Base-by-base conservation (phyloP, 805 yeast species). In the Metschnikowia cerradonensis region DNA sequence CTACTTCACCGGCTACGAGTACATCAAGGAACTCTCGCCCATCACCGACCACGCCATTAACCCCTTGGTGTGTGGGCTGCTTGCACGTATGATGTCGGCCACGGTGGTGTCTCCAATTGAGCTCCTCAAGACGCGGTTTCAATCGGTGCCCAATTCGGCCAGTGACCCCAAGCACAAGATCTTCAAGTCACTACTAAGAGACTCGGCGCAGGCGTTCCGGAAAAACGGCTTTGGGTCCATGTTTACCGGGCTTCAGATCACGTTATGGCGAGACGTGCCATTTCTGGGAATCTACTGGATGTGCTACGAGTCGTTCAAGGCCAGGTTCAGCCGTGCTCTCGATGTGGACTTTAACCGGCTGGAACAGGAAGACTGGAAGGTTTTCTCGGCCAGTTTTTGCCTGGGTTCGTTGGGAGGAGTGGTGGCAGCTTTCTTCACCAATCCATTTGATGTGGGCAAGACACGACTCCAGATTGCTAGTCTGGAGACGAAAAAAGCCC, bases 391-490 rank as follows among this genome's bases (percentile, higher is more conserved):
- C 46, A 82, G 90, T 32, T 91, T 92, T 61, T 53, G 87, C 3
- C 80, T 94, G 10, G 99, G 99, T 0, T 86, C 92, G 0, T 55
- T 86, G 0, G 83, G 96, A 3, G 99, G 99, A 0, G 67, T 86
- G 0, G 69, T 88, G 3, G 97, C 97, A 0, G 97, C 98, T 0
- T 59, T 92, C 2, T 71, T 79, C 39, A 94, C 99, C 1, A 90
- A 95, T 51, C 98, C 99, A 1, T 94, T 94, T 61, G 99, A 94
- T 66, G 99, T 94, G 8, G 98, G 97, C 4, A 94, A 94, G 62
- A 94, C 99, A 4, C 76, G 98, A 60, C 72, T 89, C 52, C 99
- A 94, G 67, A 71, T 74, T 42, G 65, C 73, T 78, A 88, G 70
- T 57, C 65, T 66, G 23, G 54, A 59, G 10, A 46, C 54, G 38